A percentile compares a stretch with the other conserved stretches of the same genome.
phyloP scores from a whole-genome alignment of 345 rosid species.

The Atalantia buxifolia region DNA sequence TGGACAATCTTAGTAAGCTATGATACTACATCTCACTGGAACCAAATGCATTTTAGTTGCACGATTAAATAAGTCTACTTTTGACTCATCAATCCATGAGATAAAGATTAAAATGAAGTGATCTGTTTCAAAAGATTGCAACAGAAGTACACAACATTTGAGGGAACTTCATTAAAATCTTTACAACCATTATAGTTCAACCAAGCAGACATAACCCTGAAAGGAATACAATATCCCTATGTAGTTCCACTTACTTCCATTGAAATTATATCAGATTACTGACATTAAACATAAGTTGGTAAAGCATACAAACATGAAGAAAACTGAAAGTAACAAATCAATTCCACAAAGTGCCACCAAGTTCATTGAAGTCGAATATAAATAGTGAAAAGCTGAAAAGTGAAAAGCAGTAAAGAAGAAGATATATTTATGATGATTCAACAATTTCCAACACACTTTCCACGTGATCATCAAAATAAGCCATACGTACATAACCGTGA shows the following conservation, averaged over 20 bases:
- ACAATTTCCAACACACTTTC: not conserved
- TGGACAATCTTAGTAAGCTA: not conserved
- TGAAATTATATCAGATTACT: not conserved
- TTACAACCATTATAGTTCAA: not conserved
- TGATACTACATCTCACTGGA: not conserved
- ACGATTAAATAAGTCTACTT: not conserved
- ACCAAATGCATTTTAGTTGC: not conserved
- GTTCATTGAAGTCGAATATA: not conserved
- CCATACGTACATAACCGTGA: not conserved
- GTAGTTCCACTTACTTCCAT: not conserved
- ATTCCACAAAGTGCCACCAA: not conserved
- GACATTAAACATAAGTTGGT: not conserved
- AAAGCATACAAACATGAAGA: not conserved
- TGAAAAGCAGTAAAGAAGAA: not conserved
- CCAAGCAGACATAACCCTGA: not conserved
- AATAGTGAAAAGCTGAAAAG: not conserved
- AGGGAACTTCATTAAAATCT: not conserved
- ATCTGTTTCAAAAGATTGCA: not conserved
- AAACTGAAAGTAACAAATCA: not conserved
- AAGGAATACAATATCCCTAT: not conserved
- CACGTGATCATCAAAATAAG: not conserved
- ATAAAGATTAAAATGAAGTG: not conserved
- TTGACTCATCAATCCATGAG: not conserved
- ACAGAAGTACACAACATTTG: not conserved
- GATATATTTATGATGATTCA: not conserved